Conservation (phyloP, 1,139 yeast species). For the Nakaseomyces bracarensis region DNA sequence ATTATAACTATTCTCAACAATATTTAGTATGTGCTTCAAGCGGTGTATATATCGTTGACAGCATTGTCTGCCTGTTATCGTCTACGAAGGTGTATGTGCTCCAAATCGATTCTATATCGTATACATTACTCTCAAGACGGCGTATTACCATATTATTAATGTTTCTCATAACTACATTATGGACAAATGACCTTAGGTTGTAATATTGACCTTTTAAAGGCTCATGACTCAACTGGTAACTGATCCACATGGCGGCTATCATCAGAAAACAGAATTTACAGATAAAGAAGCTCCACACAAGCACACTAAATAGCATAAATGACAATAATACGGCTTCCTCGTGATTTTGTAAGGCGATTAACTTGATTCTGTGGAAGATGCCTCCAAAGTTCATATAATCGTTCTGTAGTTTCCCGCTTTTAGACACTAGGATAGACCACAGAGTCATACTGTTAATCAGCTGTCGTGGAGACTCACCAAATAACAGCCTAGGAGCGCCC, state of each 20-base stretch:
- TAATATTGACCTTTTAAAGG: not conserved
- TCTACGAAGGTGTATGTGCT: not conserved
- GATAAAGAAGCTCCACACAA: conserved; percentile 66
- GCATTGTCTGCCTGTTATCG: not conserved
- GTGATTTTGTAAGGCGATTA: conserved; percentile 53
- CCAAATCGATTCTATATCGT: not conserved
- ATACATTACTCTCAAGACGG: not conserved
- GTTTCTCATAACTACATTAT: conserved; percentile 1
- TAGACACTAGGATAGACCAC: conserved; percentile 39
- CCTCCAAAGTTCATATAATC: conserved; percentile 33
- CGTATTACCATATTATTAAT: conserved; percentile 1
- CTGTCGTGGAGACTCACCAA: conserved; percentile 84
- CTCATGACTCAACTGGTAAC: not conserved
- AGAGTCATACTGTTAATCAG: conserved; percentile 70
- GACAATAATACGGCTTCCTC: conserved; percentile 62
- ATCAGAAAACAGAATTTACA: conserved; percentile 38
- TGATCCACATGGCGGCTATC: not conserved
- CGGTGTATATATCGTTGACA: conserved; percentile 2
- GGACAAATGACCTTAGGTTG: not conserved
- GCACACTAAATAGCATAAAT: conserved; percentile 65
- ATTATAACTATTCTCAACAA: conserved; percentile 10
- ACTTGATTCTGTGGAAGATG: conserved; percentile 45
- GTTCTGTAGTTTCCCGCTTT: conserved; percentile 5
- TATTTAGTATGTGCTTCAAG: conserved; percentile 1
- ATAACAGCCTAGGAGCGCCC: conserved; percentile 53